Base-by-base conservation (phyloP, 352 stramenopile genomes). In the Peronospora tabacina region DNA sequence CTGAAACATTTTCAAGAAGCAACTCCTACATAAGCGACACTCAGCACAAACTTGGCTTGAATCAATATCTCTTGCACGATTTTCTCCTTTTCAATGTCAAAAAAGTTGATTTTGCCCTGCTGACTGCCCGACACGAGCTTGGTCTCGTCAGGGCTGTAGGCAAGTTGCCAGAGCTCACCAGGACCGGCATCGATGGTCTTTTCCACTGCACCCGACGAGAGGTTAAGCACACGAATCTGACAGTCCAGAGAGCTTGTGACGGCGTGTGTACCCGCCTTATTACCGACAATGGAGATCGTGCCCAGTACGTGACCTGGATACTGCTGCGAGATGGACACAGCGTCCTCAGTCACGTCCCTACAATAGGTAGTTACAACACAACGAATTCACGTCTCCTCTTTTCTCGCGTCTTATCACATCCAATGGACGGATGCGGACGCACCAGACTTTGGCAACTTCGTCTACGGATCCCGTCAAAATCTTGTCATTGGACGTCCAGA, bases 81-180 rank as follows among this genome's bases (percentile, higher is more conserved):
- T 52, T 89, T 90, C 54, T 91, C 80, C 29, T 63, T 58, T 47
- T 90, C 74, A 13, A 91, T 53, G 54, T 95, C 78, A 34, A 91
- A 86, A 41, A 93, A 60, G 58, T 92, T 95, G 61, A 95, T 82
- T 58, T 92, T 94, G 35, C 82, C 79, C 55, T 90, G 76, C 52
- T 92, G 78, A 46, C 78, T 89, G 17, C 84, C 82, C 5, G 84
- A 85, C 42, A 75, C 80, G 35, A 92, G 52, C 37, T 87, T 80
- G 44, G 75, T 84, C 53, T 94, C 84, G 44, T 92, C 78, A 0
- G 77, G 80, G 42, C 72, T 89, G 55, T 92, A 92, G 39, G 71
- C 77, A 44, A 95, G 67, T 34, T 93, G 81, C 85, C 85, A 96
- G 35, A 90, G 75, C 57, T 96, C 87, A 10, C 88, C 85, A 11